phyloP scores from a whole-genome alignment of 2,329 filamentous ascomycete genomes.

The Pseudopyrenochaeta lycopersici region DNA sequence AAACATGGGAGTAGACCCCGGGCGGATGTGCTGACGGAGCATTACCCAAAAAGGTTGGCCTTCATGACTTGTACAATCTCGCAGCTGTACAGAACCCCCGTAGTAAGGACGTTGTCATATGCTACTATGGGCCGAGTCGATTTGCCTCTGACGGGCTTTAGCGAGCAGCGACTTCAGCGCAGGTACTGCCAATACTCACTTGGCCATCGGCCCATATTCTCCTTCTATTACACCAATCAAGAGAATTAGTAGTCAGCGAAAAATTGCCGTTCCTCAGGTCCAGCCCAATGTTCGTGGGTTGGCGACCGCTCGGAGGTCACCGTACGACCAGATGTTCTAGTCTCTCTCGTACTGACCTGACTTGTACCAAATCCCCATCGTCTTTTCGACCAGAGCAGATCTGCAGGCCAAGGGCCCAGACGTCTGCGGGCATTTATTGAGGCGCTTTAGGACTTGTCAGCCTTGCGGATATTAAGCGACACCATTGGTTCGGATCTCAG shows the following conservation, averaged over 20 bases:
- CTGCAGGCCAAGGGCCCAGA: not conserved
- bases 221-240: no score
- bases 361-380: not conserved
- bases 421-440: not conserved
- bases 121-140: no score
- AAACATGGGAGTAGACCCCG: no score
- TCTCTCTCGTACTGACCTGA: conserved; percentile 1
- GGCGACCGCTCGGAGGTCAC: not conserved
- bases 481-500: not conserved
- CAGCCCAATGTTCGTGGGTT: not conserved
- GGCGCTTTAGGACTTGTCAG: not conserved
- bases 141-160: no score
- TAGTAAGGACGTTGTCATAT: not conserved
- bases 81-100: no score
- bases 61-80: no score
- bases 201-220: no score
- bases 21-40: no score
- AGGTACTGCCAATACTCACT: no score
- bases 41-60: no score
- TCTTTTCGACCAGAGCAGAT: not conserved
- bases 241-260: no score
- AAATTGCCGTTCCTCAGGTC: not conserved
- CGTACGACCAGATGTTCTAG: not conserved
- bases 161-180: no score
- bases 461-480: not conserved